Evolutionary conservation across 192 early-diverging fungal species (phyloP), one percentile per base, ranked within the genome.

Genomic region (Radiomyces spectabilis): DNA sequence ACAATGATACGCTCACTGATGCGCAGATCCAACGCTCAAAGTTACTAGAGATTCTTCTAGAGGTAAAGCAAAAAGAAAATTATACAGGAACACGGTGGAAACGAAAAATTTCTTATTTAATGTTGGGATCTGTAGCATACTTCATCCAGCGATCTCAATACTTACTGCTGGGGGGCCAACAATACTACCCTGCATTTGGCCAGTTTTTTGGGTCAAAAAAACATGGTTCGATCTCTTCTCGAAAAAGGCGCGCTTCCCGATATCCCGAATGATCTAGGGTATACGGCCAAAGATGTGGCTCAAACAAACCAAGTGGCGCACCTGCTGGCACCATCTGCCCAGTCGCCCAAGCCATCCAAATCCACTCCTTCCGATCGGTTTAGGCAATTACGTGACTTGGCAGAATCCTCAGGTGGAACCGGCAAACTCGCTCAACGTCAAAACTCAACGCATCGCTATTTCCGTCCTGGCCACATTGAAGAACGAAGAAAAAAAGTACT

Each of bases 141-240:
- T n/a, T n/a, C n/a, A n/a, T n/a, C n/a, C n/a, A n/a, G n/a, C 33
- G 48, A 59, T 5, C 31, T 59, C 7, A 59, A 59, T 42, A 41
- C 48, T 1, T 51, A 15, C 43, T 42, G 29, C 21, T 59, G 57
- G 57, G 57, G 57, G n/a, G 22, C 47, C 18, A 13, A 59, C 19
- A 59, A 59, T 35, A 59, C 57, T 10, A 33, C 18, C 9, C 18
- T 59, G n/a, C 57, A 59, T 41, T 37, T 59, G 24, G 57, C 57
- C 31, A 46, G 38, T 10, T 59, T 50, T 41, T 39, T 59, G 16
- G 29, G 45, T 19, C 47, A 59, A 27, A 16, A 18, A 12, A 10
- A 40, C 13, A 18, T 59, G 5, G 43, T 59, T 1, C 21, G 41
- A 42, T n/a, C 30, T 5, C 40, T 63, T 24, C 38, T 55, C 1